A percentile compares a stretch with the other conserved stretches of the same genome.
Conservation (phyloP, 2,329 filamentous ascomycete genomes). For the Cercospora zeina region DNA sequence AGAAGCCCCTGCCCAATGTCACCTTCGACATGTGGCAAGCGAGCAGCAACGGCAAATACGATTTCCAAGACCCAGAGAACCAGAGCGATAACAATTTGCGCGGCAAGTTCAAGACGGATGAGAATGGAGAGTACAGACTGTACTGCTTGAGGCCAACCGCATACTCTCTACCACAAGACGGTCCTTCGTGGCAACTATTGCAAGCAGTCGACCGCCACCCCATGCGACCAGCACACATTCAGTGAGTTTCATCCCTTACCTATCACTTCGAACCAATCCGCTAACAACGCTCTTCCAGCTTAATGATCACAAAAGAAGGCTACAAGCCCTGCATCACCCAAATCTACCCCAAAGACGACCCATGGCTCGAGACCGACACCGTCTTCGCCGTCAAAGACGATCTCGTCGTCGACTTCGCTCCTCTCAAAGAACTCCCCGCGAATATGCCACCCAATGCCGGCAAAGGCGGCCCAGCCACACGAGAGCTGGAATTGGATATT, state of each 20-base stretch:
- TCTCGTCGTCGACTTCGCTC: conserved; percentile 59
- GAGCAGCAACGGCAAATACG: conserved; percentile 71
- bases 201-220: conserved; percentile 58
- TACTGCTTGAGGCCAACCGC: conserved; percentile 75
- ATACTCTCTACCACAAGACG: conserved; percentile 69
- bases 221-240: conserved; percentile 63
- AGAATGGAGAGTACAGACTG: conserved; percentile 69
- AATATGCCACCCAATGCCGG: conserved; percentile 44
- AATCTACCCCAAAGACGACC: conserved; percentile 60
- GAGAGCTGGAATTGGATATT: conserved; percentile 63
- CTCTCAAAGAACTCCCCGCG: conserved; percentile 55
- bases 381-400: conserved; percentile 65
- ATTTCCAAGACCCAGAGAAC: conserved; percentile 68
- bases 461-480: conserved; percentile 36
- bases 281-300: neutral
- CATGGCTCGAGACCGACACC: conserved; percentile 59
- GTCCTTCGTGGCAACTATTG: conserved; percentile 56
- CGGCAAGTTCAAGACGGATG: conserved; percentile 71
- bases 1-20: conserved; percentile 64
- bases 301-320: conserved; percentile 27
- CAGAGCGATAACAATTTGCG: conserved; percentile 73
- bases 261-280: neutral
- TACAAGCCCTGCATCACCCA: conserved; percentile 33
- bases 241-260: conserved; percentile 35
- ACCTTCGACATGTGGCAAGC: conserved; percentile 80